phyloP scores from a whole-genome alignment of 2,329 filamentous ascomycete genomes.

The Curvularia eragrostidis region DNA sequence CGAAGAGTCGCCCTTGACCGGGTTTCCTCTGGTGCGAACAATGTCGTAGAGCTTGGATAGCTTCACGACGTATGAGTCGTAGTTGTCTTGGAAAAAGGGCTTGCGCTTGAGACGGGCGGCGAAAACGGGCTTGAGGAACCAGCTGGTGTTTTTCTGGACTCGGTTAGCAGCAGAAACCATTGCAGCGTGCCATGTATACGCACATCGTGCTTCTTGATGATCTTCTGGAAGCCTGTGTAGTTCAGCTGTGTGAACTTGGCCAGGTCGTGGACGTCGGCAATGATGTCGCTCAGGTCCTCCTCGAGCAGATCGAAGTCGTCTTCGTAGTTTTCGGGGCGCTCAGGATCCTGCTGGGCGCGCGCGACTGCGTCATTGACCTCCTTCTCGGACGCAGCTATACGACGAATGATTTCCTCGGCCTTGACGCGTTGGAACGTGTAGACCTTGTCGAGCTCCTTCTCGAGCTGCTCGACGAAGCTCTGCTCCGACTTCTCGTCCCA shows the following conservation, averaged over 20 bases:
- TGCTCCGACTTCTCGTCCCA: constrained; percentile 95
- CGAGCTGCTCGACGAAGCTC: constrained; percentile 83
- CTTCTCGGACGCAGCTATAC: constrained; percentile 85
- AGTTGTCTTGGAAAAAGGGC: constrained; percentile 99
- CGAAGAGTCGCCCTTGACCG: constrained; percentile 87
- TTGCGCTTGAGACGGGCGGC: constrained; percentile 92
- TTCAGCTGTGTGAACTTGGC: constrained; percentile 98
- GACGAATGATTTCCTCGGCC: constrained; percentile 90
- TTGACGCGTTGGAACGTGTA: constrained; percentile 98
- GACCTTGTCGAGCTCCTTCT: constrained; percentile 94
- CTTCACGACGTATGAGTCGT: constrained; percentile 93
- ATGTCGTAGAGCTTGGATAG: constrained; percentile 95
- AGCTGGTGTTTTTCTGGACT: constrained; percentile 84
- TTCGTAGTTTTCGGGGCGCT: constrained; percentile 66
- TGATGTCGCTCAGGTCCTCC: constrained; percentile 95
- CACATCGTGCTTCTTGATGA: constrained; percentile 99
- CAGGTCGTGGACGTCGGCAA: constrained; percentile 96
- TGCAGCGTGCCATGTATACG: constrained; percentile 40
- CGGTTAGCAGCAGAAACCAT: constrained; percentile 24
- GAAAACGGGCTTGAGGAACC: constrained; percentile 95
- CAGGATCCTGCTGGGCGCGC: constrained; percentile 51
- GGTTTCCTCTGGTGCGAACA: constrained; percentile 90
- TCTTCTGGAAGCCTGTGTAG: constrained; percentile 99
- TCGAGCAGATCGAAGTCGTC: constrained; percentile 94
- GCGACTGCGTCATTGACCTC: constrained; percentile 89